phyloP scores from a whole-genome alignment of 2,329 filamentous ascomycete genomes.

The Clonostachys rhizophaga region DNA sequence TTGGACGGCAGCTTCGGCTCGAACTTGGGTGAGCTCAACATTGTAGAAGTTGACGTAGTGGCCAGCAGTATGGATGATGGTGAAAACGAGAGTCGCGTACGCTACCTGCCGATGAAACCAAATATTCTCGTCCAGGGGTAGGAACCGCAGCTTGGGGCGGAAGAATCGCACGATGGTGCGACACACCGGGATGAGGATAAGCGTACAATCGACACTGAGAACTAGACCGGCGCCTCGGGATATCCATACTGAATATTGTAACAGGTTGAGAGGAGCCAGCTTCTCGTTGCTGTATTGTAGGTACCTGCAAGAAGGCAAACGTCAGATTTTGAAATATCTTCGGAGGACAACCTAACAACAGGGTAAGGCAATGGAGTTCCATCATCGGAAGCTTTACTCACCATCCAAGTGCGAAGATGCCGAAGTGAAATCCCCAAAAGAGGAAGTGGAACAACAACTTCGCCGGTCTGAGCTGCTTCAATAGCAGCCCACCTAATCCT shows the following conservation, averaged over 20 bases:
- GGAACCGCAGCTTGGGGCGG: conserved; percentile 79
- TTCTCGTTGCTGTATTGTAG: conserved; percentile 67
- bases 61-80: conserved; percentile 66
- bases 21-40: conserved; percentile 79
- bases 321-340: background rate
- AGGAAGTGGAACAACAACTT: conserved; percentile 78
- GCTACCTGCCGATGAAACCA: conserved; percentile 97
- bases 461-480: conserved; percentile 61
- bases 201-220: conserved; percentile 75
- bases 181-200: conserved; percentile 94
- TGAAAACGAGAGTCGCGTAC: conserved; percentile 83
- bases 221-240: conserved; percentile 89
- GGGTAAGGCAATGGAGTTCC: background rate
- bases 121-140: conserved; percentile 92
- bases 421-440: conserved; percentile 77
- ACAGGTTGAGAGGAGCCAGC: conserved; percentile 72
- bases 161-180: conserved; percentile 81
- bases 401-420: conserved; percentile 82
- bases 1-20: conserved; percentile 74
- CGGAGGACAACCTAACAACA: background rate
- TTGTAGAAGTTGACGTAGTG: conserved; percentile 99
- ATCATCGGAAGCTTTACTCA: conserved; percentile 30
- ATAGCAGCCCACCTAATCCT: conserved; percentile 37
- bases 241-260: conserved; percentile 90
- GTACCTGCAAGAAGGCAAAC: conserved; percentile 48